phyloP scores from a whole-genome alignment of 1,139 yeast genomes.

The Candida labiduridarum region DNA sequence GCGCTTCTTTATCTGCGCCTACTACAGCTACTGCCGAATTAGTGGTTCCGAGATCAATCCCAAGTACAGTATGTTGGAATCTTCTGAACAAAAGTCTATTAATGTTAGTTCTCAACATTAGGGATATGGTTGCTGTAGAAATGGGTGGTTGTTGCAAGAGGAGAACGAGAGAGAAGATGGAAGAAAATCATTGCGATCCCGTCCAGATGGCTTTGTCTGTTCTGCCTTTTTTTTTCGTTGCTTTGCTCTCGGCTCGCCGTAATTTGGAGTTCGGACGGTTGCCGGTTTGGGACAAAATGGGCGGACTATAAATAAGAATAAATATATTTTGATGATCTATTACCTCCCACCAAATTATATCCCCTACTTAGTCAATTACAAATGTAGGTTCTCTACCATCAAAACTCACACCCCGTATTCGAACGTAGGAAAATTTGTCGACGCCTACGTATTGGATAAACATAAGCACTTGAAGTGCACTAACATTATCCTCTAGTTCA shows the following conservation, averaged over 20 bases:
- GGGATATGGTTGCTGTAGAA: too few relatives aligned
- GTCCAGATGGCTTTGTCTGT: not conserved
- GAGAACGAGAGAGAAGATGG: not conserved
- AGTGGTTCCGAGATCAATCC: slow-evolving; percentile 81
- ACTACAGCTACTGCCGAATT: slow-evolving; percentile 79
- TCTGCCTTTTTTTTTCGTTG: not conserved
- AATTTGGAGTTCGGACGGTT: too few relatives aligned
- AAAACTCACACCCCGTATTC: slow-evolving; percentile 1
- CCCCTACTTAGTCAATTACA: not conserved
- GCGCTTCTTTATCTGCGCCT: slow-evolving; percentile 43
- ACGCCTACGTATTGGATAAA: slow-evolving; percentile 6
- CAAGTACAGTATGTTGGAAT: slow-evolving; percentile 50
- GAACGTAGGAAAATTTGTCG: not conserved
- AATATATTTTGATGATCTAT: too few relatives aligned
- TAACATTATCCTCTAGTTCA: not conserved
- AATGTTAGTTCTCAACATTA: slow-evolving; percentile 1
- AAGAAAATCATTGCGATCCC: not conserved
- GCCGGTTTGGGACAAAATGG: too few relatives aligned
- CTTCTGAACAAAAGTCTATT: slow-evolving; percentile 9
- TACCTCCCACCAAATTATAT: too few relatives aligned
- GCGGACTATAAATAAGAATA: too few relatives aligned
- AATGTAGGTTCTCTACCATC: not conserved
- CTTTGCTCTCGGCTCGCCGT: too few relatives aligned
- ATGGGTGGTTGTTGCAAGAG: not conserved
- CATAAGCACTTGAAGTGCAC: not conserved